Evolutionary conservation across 139 green algal genomes (phyloP), one percentile per base, ranked within the genome.

Genomic region (Chlamydomonas schloesseri): DNA sequence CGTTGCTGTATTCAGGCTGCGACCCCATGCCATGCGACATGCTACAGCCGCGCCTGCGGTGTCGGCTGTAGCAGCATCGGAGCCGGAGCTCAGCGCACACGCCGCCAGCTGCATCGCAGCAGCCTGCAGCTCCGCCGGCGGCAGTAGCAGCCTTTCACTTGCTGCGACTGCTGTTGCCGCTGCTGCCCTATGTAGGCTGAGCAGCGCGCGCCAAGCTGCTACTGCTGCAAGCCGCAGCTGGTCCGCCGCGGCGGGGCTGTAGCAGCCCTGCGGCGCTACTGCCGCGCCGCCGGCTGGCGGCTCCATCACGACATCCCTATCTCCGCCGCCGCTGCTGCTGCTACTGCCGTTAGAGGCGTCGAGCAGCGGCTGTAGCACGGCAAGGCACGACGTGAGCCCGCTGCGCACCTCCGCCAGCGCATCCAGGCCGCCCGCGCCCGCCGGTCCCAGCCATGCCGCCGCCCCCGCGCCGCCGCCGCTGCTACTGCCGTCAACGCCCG

Each of bases 181-280:
- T 14, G 79, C 67, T 8, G 65, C 79, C 11, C 10, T 14, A 29
- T 84, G 79, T 20, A 85, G 79, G 47, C 31, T 24, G 47, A 76
- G 33, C 13, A 85, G 67, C 47, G 79, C 70, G 21, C 42, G 29
- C 79, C 79, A 85, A 0, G 31, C 65, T 18, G 6, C 47, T 21
- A 57, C 64, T 3, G 42, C 79, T 46, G 79, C 79, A 50, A 85
- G 47, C 18, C 79, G 79, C n/a, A 85, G 79, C 79, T 85, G 79
- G 47, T 23, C 47, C 5, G 79, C 64, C 23, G 46, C 79, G 1
- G 26, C 65, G 1, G 46, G 8, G 31, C 33, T 47, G 78, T 75
- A 84, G n/a, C 76, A 37, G 17, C 18, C 26, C 42, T 18, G 1
- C 70, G 71, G 23, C 71, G 71, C 5, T 23, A 24, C 23, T 34